Base-by-base conservation (phyloP, 176 grass and related monocot genomes). In the Zizania latifolia region DNA sequence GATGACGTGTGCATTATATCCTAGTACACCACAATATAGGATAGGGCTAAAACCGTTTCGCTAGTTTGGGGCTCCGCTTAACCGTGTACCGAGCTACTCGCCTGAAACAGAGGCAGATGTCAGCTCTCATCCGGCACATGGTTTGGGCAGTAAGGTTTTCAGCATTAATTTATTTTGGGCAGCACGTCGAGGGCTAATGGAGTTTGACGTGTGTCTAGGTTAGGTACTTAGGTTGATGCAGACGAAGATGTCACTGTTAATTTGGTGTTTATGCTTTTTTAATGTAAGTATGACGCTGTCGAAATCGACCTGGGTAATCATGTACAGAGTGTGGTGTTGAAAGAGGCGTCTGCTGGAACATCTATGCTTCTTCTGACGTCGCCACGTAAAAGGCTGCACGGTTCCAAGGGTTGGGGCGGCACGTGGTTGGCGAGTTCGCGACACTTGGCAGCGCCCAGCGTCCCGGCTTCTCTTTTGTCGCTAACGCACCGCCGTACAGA, bases 1-100 rank as follows among this genome's bases (percentile, higher is more conserved):
- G 9, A 78, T 17, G 58, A 38, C 58, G 56, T 81, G 79, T 78
- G 78, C 74, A 87, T 83, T 51, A 54, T 27, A 62, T 62, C 38
- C 79, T 62, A n/a, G n/a, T n/a, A 60, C 11, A 6, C 11, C 8
- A 38, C 37, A 29, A 43, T 16, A 15, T 41, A 58, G 23, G 8
- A n/a, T 68, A 44, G 24, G 48, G 48, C 56, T 36, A 27, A 28
- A 21, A 39, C 46, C 65, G 5, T 74, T 22, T 14, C n/a, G n/a
- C 26, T 26, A 12, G 16, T 27, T 31, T 23, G 71, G 8, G 67
- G 6, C 27, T 29, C 36, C 12, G 21, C 15, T 5, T 68, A 55
- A 4, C 71, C 54, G 48, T 76, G 35, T 36, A 59, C n/a, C n/a
- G 46, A 39, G 39, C 62, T n/a, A n/a, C n/a, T n/a, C n/a, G n/a